Percentiles rank a stretch among this genome's conserved stretches.
Evolutionary conservation across 179 eudicot genomes (phyloP).

Genomic region (Sideroxylon spinosum): DNA sequence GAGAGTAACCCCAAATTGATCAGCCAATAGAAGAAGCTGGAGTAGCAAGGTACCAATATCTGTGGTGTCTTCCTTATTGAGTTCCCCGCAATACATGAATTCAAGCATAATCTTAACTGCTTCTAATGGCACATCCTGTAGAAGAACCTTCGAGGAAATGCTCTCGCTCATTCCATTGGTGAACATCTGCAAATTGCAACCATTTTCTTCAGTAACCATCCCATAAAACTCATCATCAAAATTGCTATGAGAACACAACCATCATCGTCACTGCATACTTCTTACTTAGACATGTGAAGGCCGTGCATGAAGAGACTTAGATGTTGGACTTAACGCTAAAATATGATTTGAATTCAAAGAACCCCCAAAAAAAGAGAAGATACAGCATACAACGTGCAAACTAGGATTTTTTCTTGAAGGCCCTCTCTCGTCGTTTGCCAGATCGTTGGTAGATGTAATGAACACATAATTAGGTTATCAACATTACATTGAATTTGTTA

Average conservation of each 20-base stretch:
- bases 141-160: constrained; percentile 47
- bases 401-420: background rate
- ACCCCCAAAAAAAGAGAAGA: background rate
- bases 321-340: background rate
- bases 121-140: constrained; percentile 69
- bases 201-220: constrained; percentile 7
- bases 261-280: background rate
- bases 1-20: constrained; percentile 67
- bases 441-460: background rate
- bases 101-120: constrained; percentile 65
- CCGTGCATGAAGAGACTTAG: background rate
- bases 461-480: background rate
- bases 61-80: constrained; percentile 37
- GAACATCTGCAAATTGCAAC: constrained; percentile 68
- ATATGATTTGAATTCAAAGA: background rate
- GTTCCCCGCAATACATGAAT: constrained; percentile 74
- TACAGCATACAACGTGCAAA: background rate
- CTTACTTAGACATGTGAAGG: background rate
- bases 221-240: constrained; percentile 6
- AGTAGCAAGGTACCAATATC: constrained; percentile 55
- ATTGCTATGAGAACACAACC: background rate
- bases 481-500: background rate
- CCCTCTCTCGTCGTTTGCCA: background rate
- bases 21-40: constrained; percentile 81
- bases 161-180: constrained; percentile 96